Evolutionary conservation across 441 rosid species (phyloP).

Genomic region (Populus trichocarpa): DNA sequence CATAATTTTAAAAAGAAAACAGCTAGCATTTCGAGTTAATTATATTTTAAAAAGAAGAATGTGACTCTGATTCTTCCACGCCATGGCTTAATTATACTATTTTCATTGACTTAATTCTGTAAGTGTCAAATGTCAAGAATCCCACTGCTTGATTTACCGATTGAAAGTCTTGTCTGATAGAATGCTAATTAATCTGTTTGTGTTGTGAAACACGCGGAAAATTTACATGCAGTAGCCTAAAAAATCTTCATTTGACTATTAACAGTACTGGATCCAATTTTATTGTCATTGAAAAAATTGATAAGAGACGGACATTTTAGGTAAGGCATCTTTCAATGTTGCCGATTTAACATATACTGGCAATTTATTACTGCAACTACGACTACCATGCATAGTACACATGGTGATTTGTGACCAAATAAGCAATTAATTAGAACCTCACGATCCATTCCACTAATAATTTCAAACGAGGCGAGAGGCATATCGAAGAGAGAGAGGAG

Average conservation of each 20-base stretch:
- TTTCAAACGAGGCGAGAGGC: slow-evolving; percentile 3
- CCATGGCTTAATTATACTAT: not conserved
- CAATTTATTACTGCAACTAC: not conserved
- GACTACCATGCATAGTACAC: not conserved
- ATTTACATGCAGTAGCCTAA: not conserved
- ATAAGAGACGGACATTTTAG: not conserved
- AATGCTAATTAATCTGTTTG: not conserved
- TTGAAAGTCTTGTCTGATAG: not conserved
- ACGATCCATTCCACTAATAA: too few relatives aligned
- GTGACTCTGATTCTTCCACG: not conserved
- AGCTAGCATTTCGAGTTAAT: not conserved
- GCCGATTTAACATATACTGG: not conserved
- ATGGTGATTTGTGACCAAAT: not conserved
- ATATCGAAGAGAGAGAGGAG: not conserved
- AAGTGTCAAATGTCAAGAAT: not conserved
- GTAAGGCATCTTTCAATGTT: not conserved
- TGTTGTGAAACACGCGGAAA: not conserved
- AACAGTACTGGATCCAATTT: not conserved
- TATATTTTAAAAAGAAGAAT: too few relatives aligned
- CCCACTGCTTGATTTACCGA: not conserved
- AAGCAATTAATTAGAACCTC: not conserved
- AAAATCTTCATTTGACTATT: not conserved
- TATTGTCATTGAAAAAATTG: not conserved
- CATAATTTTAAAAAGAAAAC: not conserved
- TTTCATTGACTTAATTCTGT: not conserved